Percentiles rank a stretch among this genome's conserved stretches.
Evolutionary conservation across 2,329 filamentous ascomycete genomes (phyloP).

Genomic region (Diaporthe vaccinii): DNA sequence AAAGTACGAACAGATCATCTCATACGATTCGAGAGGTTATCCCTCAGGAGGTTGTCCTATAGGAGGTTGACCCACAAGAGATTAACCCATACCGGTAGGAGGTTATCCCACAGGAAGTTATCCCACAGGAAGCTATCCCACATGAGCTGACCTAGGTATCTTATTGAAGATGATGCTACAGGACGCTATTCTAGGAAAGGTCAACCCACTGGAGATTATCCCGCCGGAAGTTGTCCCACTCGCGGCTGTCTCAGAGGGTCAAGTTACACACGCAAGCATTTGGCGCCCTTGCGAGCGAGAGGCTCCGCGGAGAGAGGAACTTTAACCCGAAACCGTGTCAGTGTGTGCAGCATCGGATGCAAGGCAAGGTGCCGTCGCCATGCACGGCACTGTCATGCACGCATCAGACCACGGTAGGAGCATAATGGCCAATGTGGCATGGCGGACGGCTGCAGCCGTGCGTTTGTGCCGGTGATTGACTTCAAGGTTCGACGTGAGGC

Average conservation of each 20-base stretch:
- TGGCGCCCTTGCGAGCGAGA: not conserved
- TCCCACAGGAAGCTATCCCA: too few relatives aligned
- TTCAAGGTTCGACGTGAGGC: not conserved
- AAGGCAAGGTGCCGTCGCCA: not conserved
- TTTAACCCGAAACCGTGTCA: not conserved
- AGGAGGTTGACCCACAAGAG: too few relatives aligned
- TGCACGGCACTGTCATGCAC: slow-evolving; percentile 10
- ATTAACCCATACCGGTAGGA: too few relatives aligned
- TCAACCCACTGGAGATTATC: not conserved
- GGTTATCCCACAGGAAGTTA: too few relatives aligned
- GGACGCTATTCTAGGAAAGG: not conserved
- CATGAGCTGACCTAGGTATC: too few relatives aligned
- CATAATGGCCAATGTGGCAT: not conserved
- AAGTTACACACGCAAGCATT: not conserved
- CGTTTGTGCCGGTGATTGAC: not conserved
- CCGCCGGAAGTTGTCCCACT: not conserved
- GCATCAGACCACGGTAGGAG: not conserved
- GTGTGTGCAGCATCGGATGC: not conserved
- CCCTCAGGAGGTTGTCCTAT: too few relatives aligned
- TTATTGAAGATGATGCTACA: too few relatives aligned
- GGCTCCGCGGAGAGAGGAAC: not conserved
- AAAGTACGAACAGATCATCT: too few relatives aligned
- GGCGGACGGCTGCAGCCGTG: not conserved
- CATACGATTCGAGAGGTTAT: too few relatives aligned
- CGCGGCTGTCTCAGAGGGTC: not conserved